These are phyloP conservation scores for Bipolaris gigantea DNA, from an alignment of 2,329 filamentous ascomycete species.

Conservation along the genomic window DNA sequence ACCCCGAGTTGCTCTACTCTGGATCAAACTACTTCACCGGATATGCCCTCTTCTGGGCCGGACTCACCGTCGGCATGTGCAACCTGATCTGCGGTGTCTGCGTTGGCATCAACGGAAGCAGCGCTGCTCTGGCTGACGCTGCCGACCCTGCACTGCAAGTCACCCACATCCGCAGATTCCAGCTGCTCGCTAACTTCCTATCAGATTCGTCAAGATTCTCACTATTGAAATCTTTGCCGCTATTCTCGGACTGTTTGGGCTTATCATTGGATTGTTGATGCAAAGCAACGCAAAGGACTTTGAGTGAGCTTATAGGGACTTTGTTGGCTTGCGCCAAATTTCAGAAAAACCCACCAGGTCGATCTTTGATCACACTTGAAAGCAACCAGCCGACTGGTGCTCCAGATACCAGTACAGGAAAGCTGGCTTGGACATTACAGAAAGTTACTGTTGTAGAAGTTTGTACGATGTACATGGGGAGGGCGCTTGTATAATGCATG, in stretches of 20 bases:
- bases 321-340: neutral
- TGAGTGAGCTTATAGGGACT: constrained; percentile 27
- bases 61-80: constrained; percentile 90
- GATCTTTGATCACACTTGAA: constrained; percentile 1
- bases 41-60: constrained; percentile 94
- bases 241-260: constrained; percentile 90
- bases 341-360: neutral
- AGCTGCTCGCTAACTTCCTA: constrained; percentile 8
- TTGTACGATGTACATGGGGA: neutral
- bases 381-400: constrained; percentile 3
- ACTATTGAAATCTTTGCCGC: constrained; percentile 99
- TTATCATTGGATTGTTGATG: constrained; percentile 90
- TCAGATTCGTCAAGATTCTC: constrained; percentile 95
- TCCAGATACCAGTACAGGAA: constrained; percentile 16
- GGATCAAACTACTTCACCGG: constrained; percentile 89
- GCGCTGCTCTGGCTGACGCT: constrained; percentile 93
- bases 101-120: constrained; percentile 97
- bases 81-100: constrained; percentile 95
- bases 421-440: constrained; percentile 7
- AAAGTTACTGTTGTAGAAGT: constrained; percentile 6
- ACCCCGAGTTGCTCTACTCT: constrained; percentile 68
- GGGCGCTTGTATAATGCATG: constrained; percentile 39
- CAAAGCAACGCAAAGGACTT: constrained; percentile 83
- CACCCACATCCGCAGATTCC: neutral
- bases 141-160: constrained; percentile 86